These are phyloP conservation scores for Pichia cephalocereana DNA, from an alignment of 805 yeast species.

Conservation along the genomic window DNA sequence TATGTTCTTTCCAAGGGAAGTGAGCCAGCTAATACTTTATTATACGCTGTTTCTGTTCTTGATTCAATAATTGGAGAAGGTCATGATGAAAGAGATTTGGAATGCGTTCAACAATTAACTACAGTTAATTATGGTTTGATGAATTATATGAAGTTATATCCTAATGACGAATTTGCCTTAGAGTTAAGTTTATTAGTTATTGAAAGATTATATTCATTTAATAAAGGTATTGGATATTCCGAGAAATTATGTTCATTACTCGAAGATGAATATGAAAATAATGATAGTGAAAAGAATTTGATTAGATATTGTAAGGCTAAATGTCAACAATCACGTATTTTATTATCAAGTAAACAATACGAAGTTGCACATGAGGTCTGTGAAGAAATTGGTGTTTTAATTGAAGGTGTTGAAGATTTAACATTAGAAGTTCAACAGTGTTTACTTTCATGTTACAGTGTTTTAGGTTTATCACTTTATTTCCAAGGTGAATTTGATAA, in stretches of 20 bases:
- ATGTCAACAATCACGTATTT: constrained; percentile 63
- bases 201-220: constrained; percentile 65
- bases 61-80: constrained; percentile 32
- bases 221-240: constrained; percentile 42
- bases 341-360: constrained; percentile 51
- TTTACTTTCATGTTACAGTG: constrained; percentile 52
- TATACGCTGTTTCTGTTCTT: constrained; percentile 57
- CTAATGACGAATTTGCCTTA: constrained; percentile 49
- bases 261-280: constrained; percentile 13
- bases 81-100: constrained; percentile 43
- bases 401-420: constrained; percentile 31
- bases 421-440: constrained; percentile 25
- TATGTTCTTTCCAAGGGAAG: constrained; percentile 67
- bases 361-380: constrained; percentile 54
- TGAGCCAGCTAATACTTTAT: constrained; percentile 56
- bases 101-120: constrained; percentile 54
- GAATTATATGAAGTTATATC: constrained; percentile 52
- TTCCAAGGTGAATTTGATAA: constrained; percentile 53
- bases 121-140: constrained; percentile 60
- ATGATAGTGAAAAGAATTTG: constrained; percentile 24
- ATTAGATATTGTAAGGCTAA: constrained; percentile 49
- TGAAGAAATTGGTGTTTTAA: constrained; percentile 41
- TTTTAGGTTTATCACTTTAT: constrained; percentile 64
- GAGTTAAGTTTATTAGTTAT: constrained; percentile 44
- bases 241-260: constrained; percentile 36